Evolutionary conservation across 306 rosid genomes (phyloP).

Genomic region (Hippophae gyantsensis): DNA sequence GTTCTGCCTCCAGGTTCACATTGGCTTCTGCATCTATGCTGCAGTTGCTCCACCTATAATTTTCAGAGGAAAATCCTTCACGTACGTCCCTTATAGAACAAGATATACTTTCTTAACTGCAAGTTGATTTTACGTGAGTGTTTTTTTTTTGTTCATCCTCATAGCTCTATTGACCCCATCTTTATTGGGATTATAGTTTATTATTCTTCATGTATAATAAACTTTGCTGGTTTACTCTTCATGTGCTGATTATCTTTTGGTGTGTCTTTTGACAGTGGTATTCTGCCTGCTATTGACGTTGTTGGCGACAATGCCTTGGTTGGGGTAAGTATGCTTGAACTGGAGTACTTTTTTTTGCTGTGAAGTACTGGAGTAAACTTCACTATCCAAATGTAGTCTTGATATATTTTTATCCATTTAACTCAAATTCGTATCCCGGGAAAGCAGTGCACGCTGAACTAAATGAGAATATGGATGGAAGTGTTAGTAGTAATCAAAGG

Average conservation of each 20-base stretch:
- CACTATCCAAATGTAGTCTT: too few species aligned
- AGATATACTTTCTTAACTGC: background rate
- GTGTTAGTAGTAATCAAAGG: too few species aligned
- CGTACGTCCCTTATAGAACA: slow-evolving; percentile 40
- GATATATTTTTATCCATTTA: too few species aligned
- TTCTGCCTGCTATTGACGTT: slow-evolving; percentile 74
- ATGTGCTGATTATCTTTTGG: slow-evolving; percentile 12
- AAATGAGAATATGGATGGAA: too few species aligned
- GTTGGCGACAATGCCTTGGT: slow-evolving; percentile 33
- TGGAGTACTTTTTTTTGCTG: slow-evolving; percentile 4
- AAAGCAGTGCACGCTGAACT: too few species aligned
- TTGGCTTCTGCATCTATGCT: slow-evolving; percentile 77
- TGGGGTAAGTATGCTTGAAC: slow-evolving; percentile 56
- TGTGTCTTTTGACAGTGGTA: slow-evolving; percentile 61
- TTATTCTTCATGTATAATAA: background rate
- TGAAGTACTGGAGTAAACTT: background rate
- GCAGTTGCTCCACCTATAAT: slow-evolving; percentile 91
- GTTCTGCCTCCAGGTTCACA: slow-evolving; percentile 54
- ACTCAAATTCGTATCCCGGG: too few species aligned
- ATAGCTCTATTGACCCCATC: too few species aligned
- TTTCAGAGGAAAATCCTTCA: slow-evolving; percentile 89
- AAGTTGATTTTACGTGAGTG: background rate
- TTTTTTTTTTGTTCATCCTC: background rate
- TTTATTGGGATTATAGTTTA: background rate
- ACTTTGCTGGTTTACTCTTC: background rate